Evolutionary conservation across 495 filamentous ascomycete species (phyloP).

Genomic region (Aspergillus diversus): DNA sequence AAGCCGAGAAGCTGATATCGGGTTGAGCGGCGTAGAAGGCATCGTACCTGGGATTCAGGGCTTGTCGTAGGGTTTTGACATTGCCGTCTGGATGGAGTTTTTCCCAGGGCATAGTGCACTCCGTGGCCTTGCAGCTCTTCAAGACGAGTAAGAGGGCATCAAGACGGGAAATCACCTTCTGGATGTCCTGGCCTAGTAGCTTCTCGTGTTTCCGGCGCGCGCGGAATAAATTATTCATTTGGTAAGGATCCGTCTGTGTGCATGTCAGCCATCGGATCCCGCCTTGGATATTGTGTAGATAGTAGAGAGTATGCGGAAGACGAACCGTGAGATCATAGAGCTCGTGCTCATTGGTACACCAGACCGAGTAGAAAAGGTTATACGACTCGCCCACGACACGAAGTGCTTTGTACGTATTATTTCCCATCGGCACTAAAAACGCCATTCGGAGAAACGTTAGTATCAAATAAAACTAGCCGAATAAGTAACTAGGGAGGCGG

Average conservation of each 20-base stretch:
- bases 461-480: neutral
- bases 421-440: slow-evolving; percentile 12
- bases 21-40: slow-evolving; percentile 6
- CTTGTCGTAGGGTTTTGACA: slow-evolving; percentile 30
- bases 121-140: slow-evolving; percentile 55
- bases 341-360: slow-evolving; percentile 59
- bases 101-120: slow-evolving; percentile 53
- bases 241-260: slow-evolving; percentile 49
- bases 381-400: slow-evolving; percentile 50
- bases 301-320: neutral
- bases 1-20: neutral
- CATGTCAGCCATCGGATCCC: no score
- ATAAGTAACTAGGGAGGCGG: neutral
- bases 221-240: slow-evolving; percentile 52
- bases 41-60: slow-evolving; percentile 19
- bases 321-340: slow-evolving; percentile 54
- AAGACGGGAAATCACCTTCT: slow-evolving; percentile 45
- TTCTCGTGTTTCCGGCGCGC: neutral
- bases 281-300: neutral
- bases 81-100: slow-evolving; percentile 50
- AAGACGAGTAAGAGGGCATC: slow-evolving; percentile 58
- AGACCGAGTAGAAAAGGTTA: slow-evolving; percentile 57
- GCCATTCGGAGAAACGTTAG: no score
- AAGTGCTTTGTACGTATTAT: slow-evolving; percentile 60
- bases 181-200: neutral